Evolutionary conservation across 768 basidiomycete genomes (phyloP), one percentile per base, ranked within the genome.

Genomic region (Pholiota molesta): DNA sequence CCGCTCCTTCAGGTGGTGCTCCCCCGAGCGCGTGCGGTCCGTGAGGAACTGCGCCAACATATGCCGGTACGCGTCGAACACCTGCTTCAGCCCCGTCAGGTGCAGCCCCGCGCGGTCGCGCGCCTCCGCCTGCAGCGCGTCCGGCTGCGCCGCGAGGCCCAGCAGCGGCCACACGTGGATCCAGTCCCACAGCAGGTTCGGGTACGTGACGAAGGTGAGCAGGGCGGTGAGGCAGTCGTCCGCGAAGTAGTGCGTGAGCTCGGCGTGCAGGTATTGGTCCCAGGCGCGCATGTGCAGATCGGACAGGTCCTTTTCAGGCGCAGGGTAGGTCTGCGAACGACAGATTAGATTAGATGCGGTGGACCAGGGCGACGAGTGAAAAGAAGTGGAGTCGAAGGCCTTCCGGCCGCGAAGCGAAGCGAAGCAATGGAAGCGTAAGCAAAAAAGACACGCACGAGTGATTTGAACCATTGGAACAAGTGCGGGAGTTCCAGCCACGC

Each of bases 141-240:
- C 65, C 0, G 28, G 57, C n/a, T n/a, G n/a, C 5, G 66, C 26
- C 3, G 66, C 26, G 2, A 72, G 35, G 9, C 69, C 67, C 2
- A 72, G 66, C 11, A 72, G 42, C 9, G 71, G 69, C 68, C 69
- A 68, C 13, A 68, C 62, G 29, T 72, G 71, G 1, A 69, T 42
- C 69, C 71, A 70, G 44, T 69, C 71, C 67, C 69, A 70, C 2
- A 69, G 62, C 2, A 59, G 59, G n/a, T 63, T 55, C 1, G 71
- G 69, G 37, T 67, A 70, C 2, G 69, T 69, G n/a, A 64, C 68
- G 56, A 72, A 68, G 1, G 68, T 62, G 5, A 72, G 55, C 7
- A 72, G 62, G 26, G 63, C 66, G 3, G 64, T 65, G 3, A 72
- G 60, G 13, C 44, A 61, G 3, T 65, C 62, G 21, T 67, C 65